A percentile compares a stretch with the other conserved stretches of the same genome.
These are phyloP conservation scores for Isabelozyma pseudorhagii DNA, from an alignment of 805 yeast species.

Conservation along the genomic window DNA sequence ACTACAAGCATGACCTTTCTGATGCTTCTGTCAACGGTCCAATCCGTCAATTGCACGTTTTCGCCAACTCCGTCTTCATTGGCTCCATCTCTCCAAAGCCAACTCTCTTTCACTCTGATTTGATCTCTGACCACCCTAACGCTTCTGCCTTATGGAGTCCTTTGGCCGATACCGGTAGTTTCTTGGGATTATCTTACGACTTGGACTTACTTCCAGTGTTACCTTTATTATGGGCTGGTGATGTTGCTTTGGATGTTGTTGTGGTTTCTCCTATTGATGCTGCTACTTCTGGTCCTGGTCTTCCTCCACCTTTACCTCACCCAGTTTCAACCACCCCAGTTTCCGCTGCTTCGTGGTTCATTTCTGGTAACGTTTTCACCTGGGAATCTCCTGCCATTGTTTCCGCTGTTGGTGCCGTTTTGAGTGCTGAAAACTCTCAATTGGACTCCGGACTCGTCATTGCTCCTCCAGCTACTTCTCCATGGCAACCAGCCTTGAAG, in stretches of 20 bases:
- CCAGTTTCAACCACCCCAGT: slow-evolving; percentile 14
- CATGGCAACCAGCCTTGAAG: slow-evolving; percentile 13
- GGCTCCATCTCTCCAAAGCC: slow-evolving; percentile 25
- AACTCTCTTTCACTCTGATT: slow-evolving; percentile 21
- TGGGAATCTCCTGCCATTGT: slow-evolving; percentile 17
- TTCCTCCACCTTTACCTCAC: slow-evolving; percentile 12
- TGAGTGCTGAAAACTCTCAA: slow-evolving; percentile 10
- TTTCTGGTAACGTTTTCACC: slow-evolving; percentile 23
- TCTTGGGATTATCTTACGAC: slow-evolving; percentile 23
- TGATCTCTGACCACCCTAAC: slow-evolving; percentile 7
- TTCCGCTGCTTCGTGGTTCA: slow-evolving; percentile 17
- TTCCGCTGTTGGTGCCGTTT: slow-evolving; percentile 13
- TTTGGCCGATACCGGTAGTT: slow-evolving; percentile 22
- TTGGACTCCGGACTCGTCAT: slow-evolving; percentile 17
- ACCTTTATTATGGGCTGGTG: slow-evolving; percentile 24
- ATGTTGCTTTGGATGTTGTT: slow-evolving; percentile 15
- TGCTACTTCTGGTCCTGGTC: slow-evolving; percentile 11
- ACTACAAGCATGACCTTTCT: slow-evolving; percentile 13
- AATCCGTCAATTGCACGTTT: slow-evolving; percentile 22
- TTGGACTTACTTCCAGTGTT: slow-evolving; percentile 22
- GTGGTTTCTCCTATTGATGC: slow-evolving; percentile 21
- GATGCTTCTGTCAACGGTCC: slow-evolving; percentile 13
- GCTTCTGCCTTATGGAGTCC: slow-evolving; percentile 18
- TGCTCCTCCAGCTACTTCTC: slow-evolving; percentile 18
- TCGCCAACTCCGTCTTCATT: slow-evolving; percentile 15